phyloP scores from a whole-genome alignment of 2,329 filamentous ascomycete genomes.

The Fragosphaeria purpurea region DNA sequence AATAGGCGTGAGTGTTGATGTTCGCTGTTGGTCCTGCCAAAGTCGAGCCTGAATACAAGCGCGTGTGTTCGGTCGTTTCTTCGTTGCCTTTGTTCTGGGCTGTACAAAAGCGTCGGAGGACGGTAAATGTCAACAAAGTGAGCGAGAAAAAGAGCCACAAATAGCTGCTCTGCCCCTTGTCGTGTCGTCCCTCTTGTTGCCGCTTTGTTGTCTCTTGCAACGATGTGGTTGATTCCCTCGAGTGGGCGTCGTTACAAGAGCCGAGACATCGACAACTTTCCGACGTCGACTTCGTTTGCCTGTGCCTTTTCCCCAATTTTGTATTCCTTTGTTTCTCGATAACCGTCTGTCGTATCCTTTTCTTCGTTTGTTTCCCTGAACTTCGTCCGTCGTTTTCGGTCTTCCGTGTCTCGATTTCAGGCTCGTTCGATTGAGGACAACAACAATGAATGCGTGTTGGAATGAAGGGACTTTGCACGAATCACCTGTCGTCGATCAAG shows the following conservation, averaged over 20 bases:
- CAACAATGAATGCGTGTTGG: too few species aligned
- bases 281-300: too few species aligned
- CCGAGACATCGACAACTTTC: constrained; percentile 6
- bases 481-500: too few species aligned
- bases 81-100: neutral
- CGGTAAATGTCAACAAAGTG: neutral
- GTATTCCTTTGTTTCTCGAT: too few species aligned
- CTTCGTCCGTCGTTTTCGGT: too few species aligned
- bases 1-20: too few species aligned
- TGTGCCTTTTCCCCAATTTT: too few species aligned
- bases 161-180: neutral
- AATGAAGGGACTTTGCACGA: too few species aligned
- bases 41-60: neutral
- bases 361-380: too few species aligned
- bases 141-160: neutral
- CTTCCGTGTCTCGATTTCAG: too few species aligned
- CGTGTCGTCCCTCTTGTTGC: neutral
- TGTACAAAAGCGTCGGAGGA: neutral
- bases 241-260: constrained; percentile 3
- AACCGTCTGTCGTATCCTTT: too few species aligned
- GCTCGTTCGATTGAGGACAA: too few species aligned
- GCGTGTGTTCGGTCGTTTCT: neutral
- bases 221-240: neutral
- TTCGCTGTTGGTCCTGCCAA: constrained; percentile 9
- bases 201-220: neutral